Conservation (phyloP, 306 rosid genomes). For the peach (Prunus persica) region Prunus_persica_NCBIv2 NC_034010.1:24764501-24765000, state of each 20-base stretch:
- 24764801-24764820: slow-evolving; percentile 23
- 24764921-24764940: slow-evolving; percentile 84
- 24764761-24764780: slow-evolving; percentile 89
- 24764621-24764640: slow-evolving; percentile 34
- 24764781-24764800: slow-evolving; percentile 26
- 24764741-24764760: slow-evolving; percentile 87
- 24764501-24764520: slow-evolving; percentile 11
- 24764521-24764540: neutral
- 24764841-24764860: slow-evolving; percentile 23
- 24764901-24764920: slow-evolving; percentile 86
- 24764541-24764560: slow-evolving; percentile 23
- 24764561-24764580: slow-evolving; percentile 33
- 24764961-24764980: slow-evolving; percentile 11
- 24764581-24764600: slow-evolving; percentile 38
- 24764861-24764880: slow-evolving; percentile 88
- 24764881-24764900: slow-evolving; percentile 84
- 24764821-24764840: neutral
- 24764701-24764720: slow-evolving; percentile 92
- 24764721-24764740: slow-evolving; percentile 90
- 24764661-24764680: slow-evolving; percentile 33
- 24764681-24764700: slow-evolving; percentile 93
- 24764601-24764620: slow-evolving; percentile 52
- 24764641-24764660: slow-evolving; percentile 31
- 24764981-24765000: neutral
- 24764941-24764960: slow-evolving; percentile 64